These are phyloP conservation scores for Mortierella sp. DNA, from an alignment of 371 early-diverging fungal species.

Conservation along the genomic window DNA sequence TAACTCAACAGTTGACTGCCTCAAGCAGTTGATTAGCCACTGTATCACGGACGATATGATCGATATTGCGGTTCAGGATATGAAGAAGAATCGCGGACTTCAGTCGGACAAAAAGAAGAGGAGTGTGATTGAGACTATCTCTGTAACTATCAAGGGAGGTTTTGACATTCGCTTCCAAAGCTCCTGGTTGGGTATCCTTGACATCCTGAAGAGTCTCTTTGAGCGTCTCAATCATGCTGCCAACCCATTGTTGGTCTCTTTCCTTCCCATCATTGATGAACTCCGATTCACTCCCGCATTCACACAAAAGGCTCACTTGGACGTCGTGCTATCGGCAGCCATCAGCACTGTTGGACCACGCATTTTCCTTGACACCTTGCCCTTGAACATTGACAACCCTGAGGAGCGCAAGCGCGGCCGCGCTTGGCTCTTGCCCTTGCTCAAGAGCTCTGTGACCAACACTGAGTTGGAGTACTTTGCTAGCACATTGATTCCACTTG, in stretches of 20 bases:
- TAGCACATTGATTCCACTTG: slow-evolving; percentile 79
- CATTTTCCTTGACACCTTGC: slow-evolving; percentile 81
- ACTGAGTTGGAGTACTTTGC: slow-evolving; percentile 86
- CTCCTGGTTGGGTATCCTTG: slow-evolving; percentile 87
- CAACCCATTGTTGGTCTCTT: slow-evolving; percentile 73
- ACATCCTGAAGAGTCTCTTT: slow-evolving; percentile 82
- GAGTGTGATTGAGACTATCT: slow-evolving; percentile 60
- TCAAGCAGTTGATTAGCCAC: slow-evolving; percentile 73
- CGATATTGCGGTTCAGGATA: slow-evolving; percentile 58
- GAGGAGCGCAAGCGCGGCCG: slow-evolving; percentile 70
- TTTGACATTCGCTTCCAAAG: slow-evolving; percentile 83
- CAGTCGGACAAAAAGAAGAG: slow-evolving; percentile 34
- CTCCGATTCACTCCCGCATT: slow-evolving; percentile 88
- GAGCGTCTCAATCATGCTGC: slow-evolving; percentile 75
- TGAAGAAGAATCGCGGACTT: slow-evolving; percentile 51
- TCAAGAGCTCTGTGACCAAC: slow-evolving; percentile 83
- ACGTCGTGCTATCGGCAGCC: slow-evolving; percentile 84
- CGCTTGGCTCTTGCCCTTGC: slow-evolving; percentile 86
- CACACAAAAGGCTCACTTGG: slow-evolving; percentile 88
- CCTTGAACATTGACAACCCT: slow-evolving; percentile 86
- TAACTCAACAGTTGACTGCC: slow-evolving; percentile 73
- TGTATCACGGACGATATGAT: slow-evolving; percentile 82
- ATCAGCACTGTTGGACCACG: slow-evolving; percentile 87
- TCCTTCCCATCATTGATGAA: slow-evolving; percentile 77
- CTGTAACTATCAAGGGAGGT: slow-evolving; percentile 68